These are phyloP conservation scores for Botrytis fabae DNA, from an alignment of 2,329 filamentous ascomycete genomes.

Conservation along the genomic window DNA sequence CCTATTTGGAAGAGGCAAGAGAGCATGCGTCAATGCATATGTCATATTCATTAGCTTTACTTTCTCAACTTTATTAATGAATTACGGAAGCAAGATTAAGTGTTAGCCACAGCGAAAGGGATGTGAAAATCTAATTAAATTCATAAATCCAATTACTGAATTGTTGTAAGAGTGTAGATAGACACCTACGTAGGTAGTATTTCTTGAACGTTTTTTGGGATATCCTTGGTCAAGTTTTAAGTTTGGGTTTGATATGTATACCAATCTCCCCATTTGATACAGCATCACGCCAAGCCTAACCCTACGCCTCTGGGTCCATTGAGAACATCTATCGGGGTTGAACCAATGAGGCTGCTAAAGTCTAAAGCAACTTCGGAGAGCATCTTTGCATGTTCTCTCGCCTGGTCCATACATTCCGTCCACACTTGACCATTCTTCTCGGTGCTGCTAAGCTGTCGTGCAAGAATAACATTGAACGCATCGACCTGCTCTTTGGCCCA, in stretches of 20 bases:
- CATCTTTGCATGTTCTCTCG: slow-evolving; percentile 76
- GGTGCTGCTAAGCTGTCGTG: slow-evolving; percentile 82
- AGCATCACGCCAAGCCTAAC: slow-evolving; percentile 38
- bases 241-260: slow-evolving; percentile 2
- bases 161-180: neutral
- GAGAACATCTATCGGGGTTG: slow-evolving; percentile 42
- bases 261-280: neutral
- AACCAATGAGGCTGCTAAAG: slow-evolving; percentile 78
- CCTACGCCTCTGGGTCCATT: slow-evolving; percentile 45
- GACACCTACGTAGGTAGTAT: neutral
- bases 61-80: slow-evolving; percentile 4
- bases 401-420: slow-evolving; percentile 79
- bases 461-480: slow-evolving; percentile 80
- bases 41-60: neutral
- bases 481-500: slow-evolving; percentile 98
- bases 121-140: neutral
- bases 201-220: neutral
- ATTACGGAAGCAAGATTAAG: neutral
- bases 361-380: slow-evolving; percentile 85
- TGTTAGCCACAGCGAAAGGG: neutral
- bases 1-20: slow-evolving; percentile 19
- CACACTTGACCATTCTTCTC: slow-evolving; percentile 74
- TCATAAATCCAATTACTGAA: neutral
- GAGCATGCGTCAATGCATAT: slow-evolving; percentile 12
- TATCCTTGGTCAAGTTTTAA: neutral